Evolutionary conservation across 2,329 filamentous ascomycete species (phyloP), one percentile per base, ranked within the genome.

Genomic region (Colletotrichum salicis): DNA sequence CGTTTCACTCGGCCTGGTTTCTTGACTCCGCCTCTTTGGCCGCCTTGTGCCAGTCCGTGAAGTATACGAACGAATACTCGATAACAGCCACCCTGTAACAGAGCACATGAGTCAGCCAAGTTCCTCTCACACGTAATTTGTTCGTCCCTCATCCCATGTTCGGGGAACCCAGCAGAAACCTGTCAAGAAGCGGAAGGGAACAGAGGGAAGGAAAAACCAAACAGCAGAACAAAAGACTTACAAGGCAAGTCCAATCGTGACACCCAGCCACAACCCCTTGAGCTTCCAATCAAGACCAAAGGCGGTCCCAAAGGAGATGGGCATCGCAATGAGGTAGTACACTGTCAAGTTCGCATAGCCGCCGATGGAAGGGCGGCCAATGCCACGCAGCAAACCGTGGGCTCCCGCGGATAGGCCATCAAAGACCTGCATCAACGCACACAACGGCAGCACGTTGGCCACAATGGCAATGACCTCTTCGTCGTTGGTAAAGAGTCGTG

Each of bases 341-440:
- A 92, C 92, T 61, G 94, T 89, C 2, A 98, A 83, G 77, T 96
- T 97, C 8, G 95, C 91, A 76, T 96, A 97, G 0, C 96, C 95
- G 13, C 96, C 96, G 68, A 98, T 91, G 74, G 94, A 91, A 81
- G 98, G 96, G 70, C 93, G 90, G 3, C 96, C 96, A 19, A 98
- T 89, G 13, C 96, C 96, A 54, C 96, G 89, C 33, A 98, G 87
- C 51, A 98, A 87, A 33, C 95, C 96, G 77, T 96, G 95, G 69
- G 93, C 94, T 51, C 92, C 92, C 3, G 93, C 89, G 0, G 93
- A 90, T 22, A 97, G 80, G 1, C 93, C 91, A 80, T 99, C 96
- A 76, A 97, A 95, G 29, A 97, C 87, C 80, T 98, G 95, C 86
- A 98, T 97, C 1, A 94, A 88, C 0, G 95, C 95, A 72, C 94